A percentile compares a stretch with the other conserved stretches of the same genome.
phyloP scores from a whole-genome alignment of 2,329 filamentous ascomycete genomes.

The Colletotrichum lindemuthianum region DNA sequence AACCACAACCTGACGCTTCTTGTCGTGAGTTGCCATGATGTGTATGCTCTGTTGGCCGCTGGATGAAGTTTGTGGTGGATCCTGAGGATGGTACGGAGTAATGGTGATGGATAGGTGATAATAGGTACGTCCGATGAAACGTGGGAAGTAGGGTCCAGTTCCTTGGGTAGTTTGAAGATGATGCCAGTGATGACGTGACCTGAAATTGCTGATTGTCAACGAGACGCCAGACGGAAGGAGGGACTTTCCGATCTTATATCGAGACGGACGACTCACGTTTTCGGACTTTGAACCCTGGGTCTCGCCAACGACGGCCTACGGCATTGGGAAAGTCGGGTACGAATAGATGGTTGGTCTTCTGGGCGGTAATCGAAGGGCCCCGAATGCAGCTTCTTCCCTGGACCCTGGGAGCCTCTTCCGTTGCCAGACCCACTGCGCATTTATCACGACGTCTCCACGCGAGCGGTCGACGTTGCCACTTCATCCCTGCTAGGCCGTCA shows the following conservation, averaged over 20 bases:
- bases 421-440: constrained; percentile 5
- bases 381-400: constrained; percentile 3
- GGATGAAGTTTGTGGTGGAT: background rate
- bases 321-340: background rate
- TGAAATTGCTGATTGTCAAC: too few species aligned
- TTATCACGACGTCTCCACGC: background rate
- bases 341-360: background rate
- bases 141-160: too few species aligned
- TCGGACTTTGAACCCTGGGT: too few species aligned
- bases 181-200: too few species aligned
- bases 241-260: background rate
- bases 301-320: too few species aligned
- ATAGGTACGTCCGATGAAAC: too few species aligned
- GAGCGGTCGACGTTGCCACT: background rate
- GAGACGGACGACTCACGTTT: too few species aligned
- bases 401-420: background rate
- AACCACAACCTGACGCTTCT: constrained; percentile 36
- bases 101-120: too few species aligned
- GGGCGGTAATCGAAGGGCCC: constrained; percentile 4
- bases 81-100: background rate
- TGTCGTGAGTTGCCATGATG: constrained; percentile 10
- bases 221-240: background rate
- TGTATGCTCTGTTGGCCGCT: background rate
- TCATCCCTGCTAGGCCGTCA: background rate
- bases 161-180: too few species aligned